phyloP scores from a whole-genome alignment of 2,329 filamentous ascomycete species.

The Decorospora gaudefroyi region DNA sequence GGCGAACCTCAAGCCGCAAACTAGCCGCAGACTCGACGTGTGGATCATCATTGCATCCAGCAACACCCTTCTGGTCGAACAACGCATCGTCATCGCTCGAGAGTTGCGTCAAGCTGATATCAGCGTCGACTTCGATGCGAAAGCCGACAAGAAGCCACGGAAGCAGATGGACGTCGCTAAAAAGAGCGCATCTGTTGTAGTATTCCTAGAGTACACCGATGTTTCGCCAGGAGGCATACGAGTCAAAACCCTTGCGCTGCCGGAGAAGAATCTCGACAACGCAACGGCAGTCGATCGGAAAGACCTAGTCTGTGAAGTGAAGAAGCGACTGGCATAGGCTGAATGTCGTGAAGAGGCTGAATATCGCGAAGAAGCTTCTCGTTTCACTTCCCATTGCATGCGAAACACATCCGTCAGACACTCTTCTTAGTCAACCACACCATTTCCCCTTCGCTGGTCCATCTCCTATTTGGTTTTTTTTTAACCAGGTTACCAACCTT shows the following conservation, averaged over 20 bases:
- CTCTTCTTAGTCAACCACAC: background rate
- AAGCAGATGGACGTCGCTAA: conserved; percentile 81
- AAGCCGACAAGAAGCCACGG: conserved; percentile 81
- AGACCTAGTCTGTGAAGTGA: conserved; percentile 65
- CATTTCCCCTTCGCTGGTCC: background rate
- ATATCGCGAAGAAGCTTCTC: background rate
- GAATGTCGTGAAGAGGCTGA: conserved; percentile 3
- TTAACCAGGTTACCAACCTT: no score
- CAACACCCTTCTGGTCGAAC: conserved; percentile 74
- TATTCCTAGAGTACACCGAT: conserved; percentile 88
- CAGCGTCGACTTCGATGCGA: conserved; percentile 84
- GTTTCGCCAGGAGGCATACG: conserved; percentile 75
- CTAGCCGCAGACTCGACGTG: conserved; percentile 62
- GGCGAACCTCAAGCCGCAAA: conserved; percentile 67
- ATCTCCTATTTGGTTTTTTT: no score
- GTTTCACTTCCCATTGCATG: conserved; percentile 1
- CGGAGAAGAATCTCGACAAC: conserved; percentile 70
- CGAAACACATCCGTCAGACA: background rate
- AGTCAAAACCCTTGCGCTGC: conserved; percentile 77
- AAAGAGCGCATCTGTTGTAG: conserved; percentile 71
- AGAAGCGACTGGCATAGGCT: conserved; percentile 30
- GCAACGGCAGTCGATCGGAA: conserved; percentile 70
- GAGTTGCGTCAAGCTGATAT: conserved; percentile 80
- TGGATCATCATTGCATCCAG: conserved; percentile 83
- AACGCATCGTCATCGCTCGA: conserved; percentile 76